A percentile compares a stretch with the other conserved stretches of the same genome.
These are phyloP conservation scores for Podospora australis DNA, from an alignment of 495 filamentous ascomycete genomes.

Conservation along the genomic window DNA sequence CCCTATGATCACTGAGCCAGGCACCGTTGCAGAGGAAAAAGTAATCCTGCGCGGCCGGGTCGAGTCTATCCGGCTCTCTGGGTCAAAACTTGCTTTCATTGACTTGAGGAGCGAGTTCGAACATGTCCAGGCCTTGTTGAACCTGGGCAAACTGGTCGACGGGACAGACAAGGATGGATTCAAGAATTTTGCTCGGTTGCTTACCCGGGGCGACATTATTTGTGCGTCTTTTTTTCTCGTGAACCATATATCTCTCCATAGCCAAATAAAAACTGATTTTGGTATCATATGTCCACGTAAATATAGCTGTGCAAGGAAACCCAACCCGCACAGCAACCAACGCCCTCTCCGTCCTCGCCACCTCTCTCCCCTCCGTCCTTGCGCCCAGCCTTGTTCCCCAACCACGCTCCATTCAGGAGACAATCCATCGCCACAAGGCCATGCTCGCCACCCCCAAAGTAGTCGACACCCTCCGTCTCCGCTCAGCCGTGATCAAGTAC, in stretches of 20 bases:
- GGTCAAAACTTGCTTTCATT: slow-evolving; percentile 75
- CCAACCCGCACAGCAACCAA: slow-evolving; percentile 65
- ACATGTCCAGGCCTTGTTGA: slow-evolving; percentile 67
- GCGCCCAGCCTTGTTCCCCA: slow-evolving; percentile 70
- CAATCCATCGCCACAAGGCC: slow-evolving; percentile 71
- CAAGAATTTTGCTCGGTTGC: slow-evolving; percentile 49
- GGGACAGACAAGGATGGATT: slow-evolving; percentile 37
- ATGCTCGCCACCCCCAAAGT: slow-evolving; percentile 63
- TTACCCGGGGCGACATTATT: slow-evolving; percentile 71
- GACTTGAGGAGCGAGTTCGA: slow-evolving; percentile 66
- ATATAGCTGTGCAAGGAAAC: slow-evolving; percentile 56
- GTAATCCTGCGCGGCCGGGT: slow-evolving; percentile 44
- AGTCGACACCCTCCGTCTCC: slow-evolving; percentile 63
- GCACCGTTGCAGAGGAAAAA: slow-evolving; percentile 28
- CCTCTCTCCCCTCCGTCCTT: slow-evolving; percentile 59
- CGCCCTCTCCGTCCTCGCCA: slow-evolving; percentile 70
- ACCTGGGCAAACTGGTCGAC: slow-evolving; percentile 47
- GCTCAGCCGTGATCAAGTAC: slow-evolving; percentile 66
- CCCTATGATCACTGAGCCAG: slow-evolving; percentile 16
- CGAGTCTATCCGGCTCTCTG: slow-evolving; percentile 34
- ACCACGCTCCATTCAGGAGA: slow-evolving; percentile 56
- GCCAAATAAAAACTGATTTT: too few relatives aligned
- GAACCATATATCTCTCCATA: slow-evolving; percentile 37
- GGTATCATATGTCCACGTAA: slow-evolving; percentile 29
- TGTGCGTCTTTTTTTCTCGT: slow-evolving; percentile 24